A percentile compares a stretch with the other conserved stretches of the same genome.
These are phyloP conservation scores for Ascochyta koolunga DNA, from an alignment of 2,329 filamentous ascomycete genomes.

Conservation along the genomic window DNA sequence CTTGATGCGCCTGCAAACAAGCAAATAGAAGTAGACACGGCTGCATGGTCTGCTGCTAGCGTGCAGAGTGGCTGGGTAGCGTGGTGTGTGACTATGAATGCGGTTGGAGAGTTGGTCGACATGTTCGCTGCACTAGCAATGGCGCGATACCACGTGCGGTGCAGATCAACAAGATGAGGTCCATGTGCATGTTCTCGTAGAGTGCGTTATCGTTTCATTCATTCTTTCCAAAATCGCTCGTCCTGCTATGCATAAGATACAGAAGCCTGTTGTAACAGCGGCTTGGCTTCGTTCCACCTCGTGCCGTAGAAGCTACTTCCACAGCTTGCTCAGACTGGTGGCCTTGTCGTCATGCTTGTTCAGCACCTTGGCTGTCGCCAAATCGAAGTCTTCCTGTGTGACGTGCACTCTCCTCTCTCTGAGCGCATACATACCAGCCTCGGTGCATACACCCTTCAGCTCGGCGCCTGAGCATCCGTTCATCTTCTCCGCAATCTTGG, in stretches of 20 bases:
- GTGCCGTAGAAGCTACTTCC: constrained; percentile 62
- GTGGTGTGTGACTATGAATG: constrained; percentile 1
- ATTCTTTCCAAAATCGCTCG: constrained; percentile 8
- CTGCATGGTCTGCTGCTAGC: neutral
- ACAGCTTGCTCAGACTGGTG: constrained; percentile 85
- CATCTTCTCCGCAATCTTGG: constrained; percentile 99
- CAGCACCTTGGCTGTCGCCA: constrained; percentile 97
- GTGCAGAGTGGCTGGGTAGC: neutral
- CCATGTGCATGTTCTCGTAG: neutral
- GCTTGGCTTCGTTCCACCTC: neutral
- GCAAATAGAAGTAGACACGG: neutral
- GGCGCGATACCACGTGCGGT: constrained; percentile 15
- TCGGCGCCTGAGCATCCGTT: constrained; percentile 98
- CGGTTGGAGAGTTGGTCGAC: neutral
- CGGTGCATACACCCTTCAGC: constrained; percentile 97
- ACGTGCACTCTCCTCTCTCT: constrained; percentile 96
- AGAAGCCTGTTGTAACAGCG: constrained; percentile 9
- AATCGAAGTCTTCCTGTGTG: constrained; percentile 98
- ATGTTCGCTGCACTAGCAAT: constrained; percentile 3
- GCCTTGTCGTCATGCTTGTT: constrained; percentile 99
- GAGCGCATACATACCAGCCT: constrained; percentile 97
- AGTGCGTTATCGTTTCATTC: constrained; percentile 11
- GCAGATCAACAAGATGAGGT: neutral
- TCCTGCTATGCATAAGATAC: constrained; percentile 25
- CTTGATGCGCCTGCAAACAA: neutral